Evolutionary conservation across 352 stramenopile species (phyloP).

Genomic region (Plasmopara muralis): DNA sequence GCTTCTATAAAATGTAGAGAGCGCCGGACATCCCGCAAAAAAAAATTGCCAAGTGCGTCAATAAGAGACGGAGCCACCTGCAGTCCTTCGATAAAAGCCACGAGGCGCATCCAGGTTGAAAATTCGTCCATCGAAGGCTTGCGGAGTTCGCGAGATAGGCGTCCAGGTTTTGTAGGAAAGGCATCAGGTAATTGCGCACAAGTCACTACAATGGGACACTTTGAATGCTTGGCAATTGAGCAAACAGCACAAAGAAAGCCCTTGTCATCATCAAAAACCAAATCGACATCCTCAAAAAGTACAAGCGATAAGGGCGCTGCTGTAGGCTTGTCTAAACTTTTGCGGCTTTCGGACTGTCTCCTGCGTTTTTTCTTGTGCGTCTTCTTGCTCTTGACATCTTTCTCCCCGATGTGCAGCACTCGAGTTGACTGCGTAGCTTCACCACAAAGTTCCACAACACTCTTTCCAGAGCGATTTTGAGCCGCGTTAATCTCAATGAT

Average conservation of each 20-base stretch:
- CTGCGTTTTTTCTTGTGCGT: constrained; percentile 41
- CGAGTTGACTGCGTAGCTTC: constrained; percentile 79
- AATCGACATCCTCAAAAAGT: constrained; percentile 79
- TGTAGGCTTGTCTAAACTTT: constrained; percentile 29
- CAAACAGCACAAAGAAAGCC: constrained; percentile 63
- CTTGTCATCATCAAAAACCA: constrained; percentile 79
- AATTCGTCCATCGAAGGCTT: constrained; percentile 58
- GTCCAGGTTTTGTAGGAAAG: constrained; percentile 47
- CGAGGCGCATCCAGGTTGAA: constrained; percentile 50
- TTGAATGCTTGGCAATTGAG: constrained; percentile 74
- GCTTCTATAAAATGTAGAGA: constrained; percentile 66
- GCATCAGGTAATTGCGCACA: constrained; percentile 50
- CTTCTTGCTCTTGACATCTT: constrained; percentile 39
- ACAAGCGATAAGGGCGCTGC: constrained; percentile 64
- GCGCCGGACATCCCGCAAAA: constrained; percentile 58
- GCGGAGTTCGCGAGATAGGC: constrained; percentile 30
- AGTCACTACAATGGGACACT: constrained; percentile 75
- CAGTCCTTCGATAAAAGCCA: constrained; percentile 51
- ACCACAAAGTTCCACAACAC: constrained; percentile 66
- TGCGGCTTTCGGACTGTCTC: constrained; percentile 23
- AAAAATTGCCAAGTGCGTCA: constrained; percentile 42
- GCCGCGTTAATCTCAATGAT: constrained; percentile 84
- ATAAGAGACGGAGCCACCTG: constrained; percentile 31
- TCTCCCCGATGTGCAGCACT: constrained; percentile 47
- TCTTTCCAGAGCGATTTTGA: constrained; percentile 62